Conservation (phyloP, 1,139 yeast genomes). For the Kodamaea plutei region DNA sequence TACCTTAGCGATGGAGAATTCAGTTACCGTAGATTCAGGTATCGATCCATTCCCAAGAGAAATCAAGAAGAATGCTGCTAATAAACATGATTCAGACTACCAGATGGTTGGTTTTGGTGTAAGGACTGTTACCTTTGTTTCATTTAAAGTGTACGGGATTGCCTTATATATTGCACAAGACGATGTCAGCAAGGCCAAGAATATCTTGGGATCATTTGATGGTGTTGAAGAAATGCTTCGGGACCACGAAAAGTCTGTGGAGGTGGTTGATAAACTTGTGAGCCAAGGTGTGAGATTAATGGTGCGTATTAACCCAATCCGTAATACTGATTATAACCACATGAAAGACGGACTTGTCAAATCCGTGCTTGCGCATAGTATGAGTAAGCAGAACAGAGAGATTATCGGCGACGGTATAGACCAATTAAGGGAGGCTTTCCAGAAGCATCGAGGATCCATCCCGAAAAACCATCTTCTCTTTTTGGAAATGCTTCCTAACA, state of each 20-base stretch:
- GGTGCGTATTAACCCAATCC: constrained; percentile 76
- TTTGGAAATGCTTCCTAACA: constrained; percentile 44
- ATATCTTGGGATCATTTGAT: constrained; percentile 21
- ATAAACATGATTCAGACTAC: constrained; percentile 26
- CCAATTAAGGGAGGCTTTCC: constrained; percentile 49
- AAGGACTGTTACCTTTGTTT: constrained; percentile 74
- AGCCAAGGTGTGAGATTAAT: constrained; percentile 59
- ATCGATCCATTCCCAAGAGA: constrained; percentile 50
- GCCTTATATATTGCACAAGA: constrained; percentile 70
- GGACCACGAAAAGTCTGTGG: constrained; percentile 36
- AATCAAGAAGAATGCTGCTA: constrained; percentile 19
- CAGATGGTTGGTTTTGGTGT: constrained; percentile 73
- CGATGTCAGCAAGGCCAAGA: constrained; percentile 46
- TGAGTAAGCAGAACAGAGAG: constrained; percentile 33
- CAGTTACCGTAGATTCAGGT: constrained; percentile 44
- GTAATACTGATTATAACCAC: constrained; percentile 88
- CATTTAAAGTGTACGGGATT: constrained; percentile 82
- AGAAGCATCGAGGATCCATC: constrained; percentile 52
- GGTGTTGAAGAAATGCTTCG: constrained; percentile 16
- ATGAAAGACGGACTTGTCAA: constrained; percentile 85
- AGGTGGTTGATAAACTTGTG: constrained; percentile 52
- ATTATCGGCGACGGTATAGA: constrained; percentile 50
- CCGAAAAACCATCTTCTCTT: constrained; percentile 60
- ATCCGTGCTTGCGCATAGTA: constrained; percentile 59
- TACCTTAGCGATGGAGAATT: constrained; percentile 7